These are phyloP conservation scores for Coleophoma crateriformis DNA, from an alignment of 2,329 filamentous ascomycete species.

Conservation along the genomic window DNA sequence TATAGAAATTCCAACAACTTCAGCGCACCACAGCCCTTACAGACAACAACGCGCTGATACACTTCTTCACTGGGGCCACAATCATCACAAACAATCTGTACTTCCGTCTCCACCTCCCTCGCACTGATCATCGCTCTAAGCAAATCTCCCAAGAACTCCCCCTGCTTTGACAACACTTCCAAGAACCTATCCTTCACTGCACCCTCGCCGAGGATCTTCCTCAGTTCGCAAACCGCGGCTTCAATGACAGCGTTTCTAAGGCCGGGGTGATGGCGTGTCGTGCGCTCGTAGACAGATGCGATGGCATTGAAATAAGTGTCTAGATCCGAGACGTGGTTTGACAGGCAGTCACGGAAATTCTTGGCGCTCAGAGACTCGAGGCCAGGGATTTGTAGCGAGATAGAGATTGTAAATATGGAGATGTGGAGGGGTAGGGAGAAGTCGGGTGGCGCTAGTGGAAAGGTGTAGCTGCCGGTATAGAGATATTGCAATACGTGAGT, in stretches of 20 bases:
- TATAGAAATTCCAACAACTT: slow-evolving; percentile 6
- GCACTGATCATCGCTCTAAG: slow-evolving; percentile 1
- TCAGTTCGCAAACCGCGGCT: slow-evolving; percentile 12
- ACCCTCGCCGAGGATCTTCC: slow-evolving; percentile 5
- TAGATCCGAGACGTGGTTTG: slow-evolving; percentile 5
- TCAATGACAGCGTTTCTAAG: slow-evolving; percentile 11
- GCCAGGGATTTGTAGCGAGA: slow-evolving; percentile 5
- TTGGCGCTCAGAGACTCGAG: slow-evolving; percentile 5
- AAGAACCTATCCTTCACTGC: slow-evolving; percentile 6
- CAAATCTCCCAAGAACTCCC: slow-evolving; percentile 16
- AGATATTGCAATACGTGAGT: slow-evolving; percentile 15
- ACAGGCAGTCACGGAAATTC: slow-evolving; percentile 9
- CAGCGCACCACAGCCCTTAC: slow-evolving; percentile 10
- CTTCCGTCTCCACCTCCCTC: background rate
- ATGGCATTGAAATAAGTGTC: slow-evolving; percentile 7
- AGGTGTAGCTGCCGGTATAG: slow-evolving; percentile 13
- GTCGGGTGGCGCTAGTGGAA: background rate
- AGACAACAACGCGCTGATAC: slow-evolving; percentile 8
- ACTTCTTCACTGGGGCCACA: slow-evolving; percentile 13
- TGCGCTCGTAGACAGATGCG: slow-evolving; percentile 7
- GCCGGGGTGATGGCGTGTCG: background rate
- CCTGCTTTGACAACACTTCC: slow-evolving; percentile 4
- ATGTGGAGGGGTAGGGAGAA: slow-evolving; percentile 9
- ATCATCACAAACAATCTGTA: slow-evolving; percentile 9
- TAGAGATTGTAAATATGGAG: slow-evolving; percentile 13